phyloP scores from a whole-genome alignment of 108 stramenopile genomes.

The Skeletonema tropicum region DNA sequence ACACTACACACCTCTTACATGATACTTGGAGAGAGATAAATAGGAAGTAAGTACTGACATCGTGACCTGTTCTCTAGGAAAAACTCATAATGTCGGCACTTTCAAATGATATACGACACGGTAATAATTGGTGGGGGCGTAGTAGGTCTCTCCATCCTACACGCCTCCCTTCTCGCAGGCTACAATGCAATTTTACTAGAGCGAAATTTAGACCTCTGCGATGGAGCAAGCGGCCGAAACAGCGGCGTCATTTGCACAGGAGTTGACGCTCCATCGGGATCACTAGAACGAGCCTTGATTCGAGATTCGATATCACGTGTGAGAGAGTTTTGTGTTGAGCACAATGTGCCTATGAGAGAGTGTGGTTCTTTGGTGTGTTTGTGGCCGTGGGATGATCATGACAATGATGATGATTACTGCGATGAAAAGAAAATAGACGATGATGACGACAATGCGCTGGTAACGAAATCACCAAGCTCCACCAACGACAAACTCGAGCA shows the following conservation, averaged over 20 bases:
- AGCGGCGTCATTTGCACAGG: slow-evolving; percentile 83
- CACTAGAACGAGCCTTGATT: slow-evolving; percentile 76
- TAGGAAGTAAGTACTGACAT: too few relatives aligned
- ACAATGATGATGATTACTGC: neutral
- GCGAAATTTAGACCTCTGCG: slow-evolving; percentile 54
- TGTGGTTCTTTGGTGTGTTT: slow-evolving; percentile 77
- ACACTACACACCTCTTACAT: too few relatives aligned
- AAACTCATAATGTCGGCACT: too few relatives aligned
- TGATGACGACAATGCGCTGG: slow-evolving; percentile 10
- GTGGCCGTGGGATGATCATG: slow-evolving; percentile 65
- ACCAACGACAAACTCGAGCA: slow-evolving; percentile 8
- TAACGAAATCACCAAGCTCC: neutral
- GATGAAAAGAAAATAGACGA: slow-evolving; percentile 26
- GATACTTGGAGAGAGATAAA: too few relatives aligned
- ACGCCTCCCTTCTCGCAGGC: slow-evolving; percentile 64
- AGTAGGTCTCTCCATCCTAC: slow-evolving; percentile 70
- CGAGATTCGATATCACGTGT: slow-evolving; percentile 68
- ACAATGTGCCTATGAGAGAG: slow-evolving; percentile 63
- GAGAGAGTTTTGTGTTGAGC: slow-evolving; percentile 53
- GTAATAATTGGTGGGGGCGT: slow-evolving; percentile 85
- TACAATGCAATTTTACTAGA: slow-evolving; percentile 68
- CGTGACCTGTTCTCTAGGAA: too few relatives aligned
- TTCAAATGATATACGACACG: slow-evolving; percentile 63
- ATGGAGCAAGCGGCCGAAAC: slow-evolving; percentile 68
- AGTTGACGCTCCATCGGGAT: slow-evolving; percentile 74